A percentile compares a stretch with the other conserved stretches of the same genome.
These are phyloP conservation scores for Hypericum androsaemum DNA, from an alignment of 345 rosid genomes.

Conservation along the genomic window DNA sequence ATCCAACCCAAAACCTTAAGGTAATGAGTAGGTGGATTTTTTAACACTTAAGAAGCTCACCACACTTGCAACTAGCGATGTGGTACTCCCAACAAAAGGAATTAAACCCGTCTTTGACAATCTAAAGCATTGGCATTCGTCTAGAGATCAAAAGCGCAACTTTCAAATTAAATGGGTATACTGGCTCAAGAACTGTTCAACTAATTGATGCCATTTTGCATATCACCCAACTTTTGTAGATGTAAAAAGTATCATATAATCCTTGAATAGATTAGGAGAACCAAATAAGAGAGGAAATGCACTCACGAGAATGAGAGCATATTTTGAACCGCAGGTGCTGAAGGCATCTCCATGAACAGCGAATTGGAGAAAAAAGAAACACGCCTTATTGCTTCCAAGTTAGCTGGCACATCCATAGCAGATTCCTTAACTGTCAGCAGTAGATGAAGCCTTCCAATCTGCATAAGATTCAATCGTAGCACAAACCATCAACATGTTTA, in stretches of 20 bases:
- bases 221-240: not conserved
- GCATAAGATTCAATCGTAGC: constrained; percentile 4
- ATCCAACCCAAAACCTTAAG: too few species aligned
- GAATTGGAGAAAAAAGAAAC: constrained; percentile 60
- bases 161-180: too few species aligned
- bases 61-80: too few species aligned
- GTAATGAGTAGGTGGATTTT: too few species aligned
- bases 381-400: constrained; percentile 62
- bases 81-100: too few species aligned
- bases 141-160: too few species aligned
- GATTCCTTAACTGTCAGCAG: constrained; percentile 56
- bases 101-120: too few species aligned
- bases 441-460: constrained; percentile 50
- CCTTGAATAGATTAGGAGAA: not conserved
- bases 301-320: constrained; percentile 58
- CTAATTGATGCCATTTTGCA: too few species aligned
- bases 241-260: not conserved
- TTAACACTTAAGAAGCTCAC: too few species aligned
- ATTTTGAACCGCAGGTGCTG: constrained; percentile 50
- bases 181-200: too few species aligned
- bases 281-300: not conserved
- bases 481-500: constrained; percentile 1
- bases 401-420: constrained; percentile 59
- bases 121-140: too few species aligned
- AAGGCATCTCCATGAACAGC: constrained; percentile 63